Percentiles rank a stretch among this genome's conserved stretches.
Evolutionary conservation across 2,329 filamentous ascomycete genomes (phyloP).

Genomic region (Ascochyta lentis): DNA sequence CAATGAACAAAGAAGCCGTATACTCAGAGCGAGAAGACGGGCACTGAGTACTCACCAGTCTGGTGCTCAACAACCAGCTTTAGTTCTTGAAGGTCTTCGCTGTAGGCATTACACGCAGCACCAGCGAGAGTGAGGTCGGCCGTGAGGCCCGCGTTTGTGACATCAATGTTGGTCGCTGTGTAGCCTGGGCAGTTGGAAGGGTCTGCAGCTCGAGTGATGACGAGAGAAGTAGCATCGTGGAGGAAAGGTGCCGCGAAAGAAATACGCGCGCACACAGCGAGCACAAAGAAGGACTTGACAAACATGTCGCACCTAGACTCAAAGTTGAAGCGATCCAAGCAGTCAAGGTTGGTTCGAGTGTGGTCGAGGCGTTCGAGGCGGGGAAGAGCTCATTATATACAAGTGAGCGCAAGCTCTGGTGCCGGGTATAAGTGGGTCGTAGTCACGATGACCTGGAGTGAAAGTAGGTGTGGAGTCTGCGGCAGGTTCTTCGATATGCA

Average conservation of each 20-base stretch:
- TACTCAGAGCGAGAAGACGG: not conserved
- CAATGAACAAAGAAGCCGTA: not conserved
- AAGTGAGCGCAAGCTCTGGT: conserved; percentile 1
- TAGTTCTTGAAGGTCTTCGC: conserved; percentile 63
- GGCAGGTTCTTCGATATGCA: not conserved
- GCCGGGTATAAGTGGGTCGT: conserved; percentile 15
- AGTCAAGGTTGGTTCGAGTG: not conserved
- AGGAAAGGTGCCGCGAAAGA: conserved; percentile 26
- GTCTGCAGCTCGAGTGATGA: conserved; percentile 20
- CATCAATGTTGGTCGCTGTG: conserved; percentile 65
- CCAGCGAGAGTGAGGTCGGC: conserved; percentile 76
- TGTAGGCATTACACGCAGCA: conserved; percentile 66
- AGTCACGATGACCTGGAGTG: conserved; percentile 12
- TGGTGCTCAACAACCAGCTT: conserved; percentile 68
- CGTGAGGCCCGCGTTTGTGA: conserved; percentile 63
- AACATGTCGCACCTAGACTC: conserved; percentile 23
- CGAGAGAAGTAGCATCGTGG: conserved; percentile 9
- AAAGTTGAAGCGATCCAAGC: conserved; percentile 4
- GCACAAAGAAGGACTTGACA: conserved; percentile 22
- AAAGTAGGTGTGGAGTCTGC: conserved; percentile 1
- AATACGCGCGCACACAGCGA: conserved; percentile 24
- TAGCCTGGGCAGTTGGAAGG: conserved; percentile 72
- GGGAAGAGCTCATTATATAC: conserved; percentile 10
- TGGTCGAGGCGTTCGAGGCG: not conserved
- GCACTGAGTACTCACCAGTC: conserved; percentile 53